Evolutionary conservation across 2,329 filamentous ascomycete genomes (phyloP).

Genomic region (Ilyonectria mors-panacis): DNA sequence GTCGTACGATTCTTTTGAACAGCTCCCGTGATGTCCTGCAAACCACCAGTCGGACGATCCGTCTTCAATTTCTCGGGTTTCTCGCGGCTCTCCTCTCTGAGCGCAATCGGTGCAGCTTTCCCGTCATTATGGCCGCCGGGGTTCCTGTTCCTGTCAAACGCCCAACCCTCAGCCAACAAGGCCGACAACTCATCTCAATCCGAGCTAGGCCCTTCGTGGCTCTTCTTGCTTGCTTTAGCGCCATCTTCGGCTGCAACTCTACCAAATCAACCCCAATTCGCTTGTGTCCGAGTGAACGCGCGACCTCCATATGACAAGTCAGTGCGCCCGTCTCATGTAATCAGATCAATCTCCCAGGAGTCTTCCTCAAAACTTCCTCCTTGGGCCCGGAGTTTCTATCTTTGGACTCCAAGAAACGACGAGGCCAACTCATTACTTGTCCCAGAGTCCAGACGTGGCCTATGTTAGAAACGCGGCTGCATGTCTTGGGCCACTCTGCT

Average conservation of each 20-base stretch:
- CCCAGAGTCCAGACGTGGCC: slow-evolving; percentile 6
- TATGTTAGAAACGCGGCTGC: slow-evolving; percentile 22
- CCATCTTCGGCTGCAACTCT: slow-evolving; percentile 27
- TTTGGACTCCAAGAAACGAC: slow-evolving; percentile 16
- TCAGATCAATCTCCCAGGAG: background rate
- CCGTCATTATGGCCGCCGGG: slow-evolving; percentile 10
- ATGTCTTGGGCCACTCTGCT: slow-evolving; percentile 23
- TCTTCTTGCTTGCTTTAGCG: slow-evolving; percentile 41
- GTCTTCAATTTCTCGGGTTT: slow-evolving; percentile 9
- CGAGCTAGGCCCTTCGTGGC: slow-evolving; percentile 38
- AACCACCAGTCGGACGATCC: background rate
- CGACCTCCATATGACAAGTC: slow-evolving; percentile 21
- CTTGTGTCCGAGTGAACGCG: slow-evolving; percentile 20
- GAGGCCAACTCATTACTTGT: slow-evolving; percentile 22
- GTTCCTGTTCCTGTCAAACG: slow-evolving; percentile 18
- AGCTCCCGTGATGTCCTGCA: background rate
- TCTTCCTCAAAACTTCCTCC: background rate
- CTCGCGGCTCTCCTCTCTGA: slow-evolving; percentile 3
- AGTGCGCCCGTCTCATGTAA: background rate
- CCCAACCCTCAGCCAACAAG: slow-evolving; percentile 17
- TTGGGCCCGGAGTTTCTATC: background rate
- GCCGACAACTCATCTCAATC: slow-evolving; percentile 27
- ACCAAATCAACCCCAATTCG: slow-evolving; percentile 31
- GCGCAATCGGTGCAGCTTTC: slow-evolving; percentile 18
- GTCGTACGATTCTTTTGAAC: slow-evolving; percentile 15